These are phyloP conservation scores for Xylariomycetidae sp. DNA, from an alignment of 2,329 filamentous ascomycete genomes.

Conservation along the genomic window DNA sequence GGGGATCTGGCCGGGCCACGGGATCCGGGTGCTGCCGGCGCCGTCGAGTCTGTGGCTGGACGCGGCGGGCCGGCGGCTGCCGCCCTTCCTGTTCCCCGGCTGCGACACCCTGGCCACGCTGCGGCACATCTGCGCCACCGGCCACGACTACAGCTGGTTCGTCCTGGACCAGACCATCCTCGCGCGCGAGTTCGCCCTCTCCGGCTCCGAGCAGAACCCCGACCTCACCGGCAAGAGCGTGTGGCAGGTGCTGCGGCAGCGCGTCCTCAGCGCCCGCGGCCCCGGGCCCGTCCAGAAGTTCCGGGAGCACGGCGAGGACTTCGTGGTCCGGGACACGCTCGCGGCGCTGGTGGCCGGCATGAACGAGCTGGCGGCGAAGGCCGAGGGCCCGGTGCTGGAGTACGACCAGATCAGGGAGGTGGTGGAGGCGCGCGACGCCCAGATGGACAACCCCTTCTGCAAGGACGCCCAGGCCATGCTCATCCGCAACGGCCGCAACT, in stretches of 20 bases:
- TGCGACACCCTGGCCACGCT: constrained; percentile 52
- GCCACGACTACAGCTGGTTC: constrained; percentile 60
- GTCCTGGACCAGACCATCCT: constrained; percentile 53
- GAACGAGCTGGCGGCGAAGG: constrained; percentile 47
- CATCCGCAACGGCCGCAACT: constrained; percentile 48
- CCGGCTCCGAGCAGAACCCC: constrained; percentile 58
- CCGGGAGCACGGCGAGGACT: constrained; percentile 52
- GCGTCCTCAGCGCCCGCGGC: constrained; percentile 46
- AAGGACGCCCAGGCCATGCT: constrained; percentile 60
- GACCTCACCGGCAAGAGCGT: constrained; percentile 53
- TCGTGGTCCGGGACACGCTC: constrained; percentile 51
- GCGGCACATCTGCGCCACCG: constrained; percentile 53
- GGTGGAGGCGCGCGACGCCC: constrained; percentile 47
- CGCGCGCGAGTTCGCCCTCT: constrained; percentile 55
- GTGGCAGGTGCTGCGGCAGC: constrained; percentile 42
- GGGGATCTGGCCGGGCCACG: constrained; percentile 55
- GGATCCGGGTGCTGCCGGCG: constrained; percentile 54
- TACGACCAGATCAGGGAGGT: constrained; percentile 36
- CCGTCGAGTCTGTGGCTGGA: constrained; percentile 59
- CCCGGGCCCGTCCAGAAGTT: constrained; percentile 52
- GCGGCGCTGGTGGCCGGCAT: constrained; percentile 50
- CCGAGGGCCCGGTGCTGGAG: constrained; percentile 42
- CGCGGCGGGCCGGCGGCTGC: constrained; percentile 51
- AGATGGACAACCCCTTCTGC: constrained; percentile 49
- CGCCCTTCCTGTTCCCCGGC: constrained; percentile 50